Evolutionary conservation across 202 grass and related monocot genomes (phyloP), one percentile per base, ranked within the genome.

Genomic region (Saccharum hybrid): DNA sequence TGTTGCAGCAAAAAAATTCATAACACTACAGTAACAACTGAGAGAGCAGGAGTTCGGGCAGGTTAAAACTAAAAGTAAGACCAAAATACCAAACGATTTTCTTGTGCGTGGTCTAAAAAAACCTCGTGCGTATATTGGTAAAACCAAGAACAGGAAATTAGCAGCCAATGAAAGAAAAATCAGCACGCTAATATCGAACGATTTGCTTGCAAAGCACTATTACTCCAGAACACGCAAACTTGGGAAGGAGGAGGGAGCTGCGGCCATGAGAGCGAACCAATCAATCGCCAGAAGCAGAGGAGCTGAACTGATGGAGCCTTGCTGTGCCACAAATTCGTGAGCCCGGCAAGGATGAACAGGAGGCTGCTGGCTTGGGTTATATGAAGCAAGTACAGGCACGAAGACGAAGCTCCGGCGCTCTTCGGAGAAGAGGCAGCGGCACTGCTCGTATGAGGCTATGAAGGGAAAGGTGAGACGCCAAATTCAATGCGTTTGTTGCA

Each of bases 401-500:
- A 56, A 16, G 6, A 41, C 39, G 39, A 49, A 49, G 46, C 13
- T 3, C 11, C 52, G 52, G 36, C 57, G 77, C 34, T 14, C 56
- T 39, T n/a, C 21, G 6, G 7, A 14, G 59, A 26, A 62, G 7
- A 0, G 10, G 10, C 54, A 2, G 54, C 54, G 1, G 48, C 48
- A 51, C 14, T 18, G 15, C 48, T 72, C 57, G 18, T 33, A 10
- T 18, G 71, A 48, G 0, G 8, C 51, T 8, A n/a, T 1, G 6
- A 66, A 3, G 9, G 59, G 22, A 39, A 39, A 6, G 40, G 2
- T 19, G n/a, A n/a, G n/a, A n/a, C n/a, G n/a, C n/a, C n/a, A n/a
- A n/a, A n/a, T n/a, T n/a, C n/a, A n/a, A n/a, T n/a, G 88, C 16
- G 83, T 78, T 89, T 74, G 88, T 90, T 90, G 88, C 83, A 79